Conservation (phyloP, 768 basidiomycete genomes). For the Filobasidium wieringae region DNA sequence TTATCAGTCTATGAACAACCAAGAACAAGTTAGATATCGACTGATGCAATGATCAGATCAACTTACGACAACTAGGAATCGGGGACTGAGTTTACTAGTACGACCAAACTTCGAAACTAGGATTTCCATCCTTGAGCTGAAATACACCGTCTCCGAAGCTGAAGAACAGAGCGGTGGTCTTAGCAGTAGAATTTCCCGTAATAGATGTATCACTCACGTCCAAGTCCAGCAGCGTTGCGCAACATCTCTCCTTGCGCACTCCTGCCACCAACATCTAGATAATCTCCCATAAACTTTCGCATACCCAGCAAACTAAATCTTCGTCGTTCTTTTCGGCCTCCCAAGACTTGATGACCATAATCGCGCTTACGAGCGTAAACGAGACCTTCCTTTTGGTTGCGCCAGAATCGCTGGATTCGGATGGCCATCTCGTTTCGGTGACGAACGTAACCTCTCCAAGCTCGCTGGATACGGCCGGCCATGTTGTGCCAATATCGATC, state of each 20-base stretch:
- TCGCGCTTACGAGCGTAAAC: constrained; percentile 84
- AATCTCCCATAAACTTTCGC: constrained; percentile 90
- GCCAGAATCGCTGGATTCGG: constrained; percentile 96
- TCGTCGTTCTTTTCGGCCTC: constrained; percentile 80
- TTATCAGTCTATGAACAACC: constrained; percentile 55
- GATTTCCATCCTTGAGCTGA: constrained; percentile 69
- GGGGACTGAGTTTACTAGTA: constrained; percentile 82
- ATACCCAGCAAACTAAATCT: constrained; percentile 88
- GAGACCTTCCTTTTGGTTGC: constrained; percentile 87
- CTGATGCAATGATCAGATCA: background rate
- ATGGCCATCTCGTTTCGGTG: constrained; percentile 90
- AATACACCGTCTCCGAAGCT: constrained; percentile 63
- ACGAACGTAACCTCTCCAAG: constrained; percentile 88
- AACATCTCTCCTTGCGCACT: constrained; percentile 62
- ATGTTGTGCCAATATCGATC: constrained; percentile 99
- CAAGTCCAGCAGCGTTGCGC: constrained; percentile 57
- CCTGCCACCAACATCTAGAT: constrained; percentile 76
- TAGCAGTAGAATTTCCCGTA: background rate
- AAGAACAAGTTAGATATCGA: constrained; percentile 7
- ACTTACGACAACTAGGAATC: constrained; percentile 78
- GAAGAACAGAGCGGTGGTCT: background rate
- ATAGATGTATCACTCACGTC: constrained; percentile 46
- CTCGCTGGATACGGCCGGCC: constrained; percentile 91
- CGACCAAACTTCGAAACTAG: constrained; percentile 73
- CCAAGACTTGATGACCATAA: constrained; percentile 85